Conservation (phyloP, 768 basidiomycete genomes). For the Termitomyces sp. region DNA sequence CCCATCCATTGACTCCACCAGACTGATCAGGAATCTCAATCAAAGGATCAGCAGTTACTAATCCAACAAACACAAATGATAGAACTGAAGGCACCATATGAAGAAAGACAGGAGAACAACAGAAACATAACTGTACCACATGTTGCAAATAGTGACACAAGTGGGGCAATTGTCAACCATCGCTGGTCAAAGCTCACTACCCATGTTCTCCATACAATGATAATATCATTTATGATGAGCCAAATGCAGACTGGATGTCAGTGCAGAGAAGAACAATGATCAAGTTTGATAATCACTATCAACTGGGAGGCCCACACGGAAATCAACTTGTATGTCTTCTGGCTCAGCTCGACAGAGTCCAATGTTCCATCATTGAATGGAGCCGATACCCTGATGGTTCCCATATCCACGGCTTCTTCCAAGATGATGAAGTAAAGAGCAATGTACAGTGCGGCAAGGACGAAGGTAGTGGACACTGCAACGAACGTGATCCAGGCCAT, state of each 20-base stretch:
- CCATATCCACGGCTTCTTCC: not conserved
- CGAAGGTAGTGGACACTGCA: not conserved
- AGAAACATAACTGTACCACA: too few relatives aligned
- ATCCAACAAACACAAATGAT: too few relatives aligned
- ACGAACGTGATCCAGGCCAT: not conserved
- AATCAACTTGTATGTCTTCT: not conserved
- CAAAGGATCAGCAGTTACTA: too few relatives aligned
- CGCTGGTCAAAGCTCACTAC: too few relatives aligned
- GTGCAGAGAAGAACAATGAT: not conserved
- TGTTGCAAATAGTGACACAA: not conserved
- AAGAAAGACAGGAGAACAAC: too few relatives aligned
- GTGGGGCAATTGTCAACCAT: not conserved
- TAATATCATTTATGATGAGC: not conserved
- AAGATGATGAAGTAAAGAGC: not conserved
- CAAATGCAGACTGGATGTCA: not conserved
- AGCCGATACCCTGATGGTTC: too few relatives aligned
- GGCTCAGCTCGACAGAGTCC: not conserved
- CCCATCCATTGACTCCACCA: not conserved
- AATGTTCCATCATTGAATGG: not conserved
- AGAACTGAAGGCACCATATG: too few relatives aligned
- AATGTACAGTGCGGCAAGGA: not conserved
- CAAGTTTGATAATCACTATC: not conserved
- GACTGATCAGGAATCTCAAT: too few relatives aligned
- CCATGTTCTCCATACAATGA: not conserved
- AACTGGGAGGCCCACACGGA: not conserved